Percentiles rank a stretch among this genome's conserved stretches.
These are phyloP conservation scores for Ceratobasidium sp. DNA, from an alignment of 1,284 basidiomycete genomes.

Conservation along the genomic window DNA sequence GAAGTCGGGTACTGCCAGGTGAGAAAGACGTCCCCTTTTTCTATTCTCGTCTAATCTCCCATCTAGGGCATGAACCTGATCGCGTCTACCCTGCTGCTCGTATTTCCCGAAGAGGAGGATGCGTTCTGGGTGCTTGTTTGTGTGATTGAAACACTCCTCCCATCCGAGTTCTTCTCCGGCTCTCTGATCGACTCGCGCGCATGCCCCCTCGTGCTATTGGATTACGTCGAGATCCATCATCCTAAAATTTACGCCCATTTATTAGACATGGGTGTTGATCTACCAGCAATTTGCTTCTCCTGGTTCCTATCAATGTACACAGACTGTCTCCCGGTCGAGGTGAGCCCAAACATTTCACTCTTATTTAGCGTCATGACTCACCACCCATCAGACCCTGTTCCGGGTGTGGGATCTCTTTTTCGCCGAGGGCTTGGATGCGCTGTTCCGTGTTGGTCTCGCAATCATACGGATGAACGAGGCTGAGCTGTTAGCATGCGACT, in stretches of 20 bases:
- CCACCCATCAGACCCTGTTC: constrained; percentile 74
- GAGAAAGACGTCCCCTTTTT: background rate
- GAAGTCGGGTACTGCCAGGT: constrained; percentile 84
- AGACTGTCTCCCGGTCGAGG: constrained; percentile 95
- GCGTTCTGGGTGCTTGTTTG: constrained; percentile 96
- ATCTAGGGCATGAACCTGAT: constrained; percentile 88
- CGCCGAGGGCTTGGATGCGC: constrained; percentile 89
- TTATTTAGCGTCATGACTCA: background rate
- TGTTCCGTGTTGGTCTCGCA: constrained; percentile 90
- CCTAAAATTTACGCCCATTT: constrained; percentile 84
- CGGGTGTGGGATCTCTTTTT: constrained; percentile 96
- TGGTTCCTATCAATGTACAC: constrained; percentile 99
- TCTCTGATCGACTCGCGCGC: constrained; percentile 89
- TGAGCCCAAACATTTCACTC: constrained; percentile 55
- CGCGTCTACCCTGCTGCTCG: constrained; percentile 91
- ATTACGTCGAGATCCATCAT: constrained; percentile 81
- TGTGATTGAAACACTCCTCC: constrained; percentile 86
- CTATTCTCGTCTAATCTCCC: background rate
- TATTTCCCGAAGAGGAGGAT: constrained; percentile 93
- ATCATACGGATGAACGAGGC: constrained; percentile 86
- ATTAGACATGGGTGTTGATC: constrained; percentile 82
- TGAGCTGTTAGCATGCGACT: constrained; percentile 83
- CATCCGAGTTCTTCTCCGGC: constrained; percentile 85
- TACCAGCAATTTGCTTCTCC: constrained; percentile 95
- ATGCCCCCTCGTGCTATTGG: constrained; percentile 89